Base-by-base conservation (phyloP, 2,329 filamentous ascomycete genomes). In the Pseudomassariella vexata region DNA sequence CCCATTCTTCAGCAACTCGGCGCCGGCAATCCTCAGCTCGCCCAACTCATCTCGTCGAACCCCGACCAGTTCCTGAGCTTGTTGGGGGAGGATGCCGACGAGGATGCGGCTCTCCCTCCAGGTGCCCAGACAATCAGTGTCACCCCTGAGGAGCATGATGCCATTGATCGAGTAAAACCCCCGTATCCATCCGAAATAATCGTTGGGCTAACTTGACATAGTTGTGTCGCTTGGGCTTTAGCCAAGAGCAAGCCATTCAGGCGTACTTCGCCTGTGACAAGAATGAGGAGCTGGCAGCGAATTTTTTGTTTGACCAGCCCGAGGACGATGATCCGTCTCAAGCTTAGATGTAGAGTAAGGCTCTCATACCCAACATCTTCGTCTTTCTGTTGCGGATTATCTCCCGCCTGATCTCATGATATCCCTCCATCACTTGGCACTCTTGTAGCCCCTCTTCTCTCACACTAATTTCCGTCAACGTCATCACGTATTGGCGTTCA, bases 191-290 rank as follows among this genome's bases (percentile, higher is more conserved):
- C 19, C 5, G 4, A 17, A 12, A 17, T 12, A 20, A 32, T 16
- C 19, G 24, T 44, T 25, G 44, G 7, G 26, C 30, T 29, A 28
- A 28, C 25, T 22, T 32, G 20, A 32, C 45, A 7, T 31, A 94
- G 85, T 71, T 98, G 53, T 95, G 87, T 65, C 83, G 85, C 42
- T 79, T 98, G 26, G 92, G 92, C 21, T 98, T 98, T 57, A 80
- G 90, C 49, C 81, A 89, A 38, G 88, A 96, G 48, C 78, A 88
- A 48, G 92, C 92, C 31, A 95, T 96, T 46, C 90, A 98, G 65
- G 92, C 92, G 17, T 98, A 96, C 66, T 98, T 98, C 57, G 92
- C 92, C 20, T 98, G 92, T 61, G 92, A 98, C 63, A 98, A 96
- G 76, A 96, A 98, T 60, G 92, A 98, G 65, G 92, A 98, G 63